Base-by-base conservation (phyloP, 371 early-diverging fungal genomes). In the Synchytrium microbalum region DNA sequence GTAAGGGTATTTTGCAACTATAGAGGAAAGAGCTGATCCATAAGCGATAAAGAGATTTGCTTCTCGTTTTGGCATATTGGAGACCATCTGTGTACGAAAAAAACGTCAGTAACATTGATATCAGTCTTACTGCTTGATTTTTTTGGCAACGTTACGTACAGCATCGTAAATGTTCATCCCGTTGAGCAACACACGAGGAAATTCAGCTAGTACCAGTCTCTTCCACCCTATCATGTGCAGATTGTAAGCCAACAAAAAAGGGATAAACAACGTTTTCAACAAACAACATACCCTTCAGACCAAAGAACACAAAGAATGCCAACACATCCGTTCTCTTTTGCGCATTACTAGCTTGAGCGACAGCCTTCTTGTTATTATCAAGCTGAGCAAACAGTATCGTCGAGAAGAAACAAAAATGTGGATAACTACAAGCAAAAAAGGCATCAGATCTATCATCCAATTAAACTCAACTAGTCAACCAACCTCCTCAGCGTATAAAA, bases 221-320 rank as follows among this genome's bases (percentile, higher is more conserved):
- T 88, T 89, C 88, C 89, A 89, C 57, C 84, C 85, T 57, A 14
- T 24, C 16, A 57, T 57, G 14, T 24, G 14, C 14, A 19, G 16
- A 57, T 57, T 57, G 23, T 14, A 51, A 51, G 51, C 14, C 23
- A 24, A 23, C 30, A 14, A 14, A 29, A 13, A 23, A 14, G 13
- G 13, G 58, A 14, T 14, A 29, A 24, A 57, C 14, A 16, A 24
- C 14, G 23, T 19, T 57, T 57, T 14, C 14, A 13, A 14, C 14
- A 14, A 23, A 57, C 23, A 14, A 57, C 25, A 14, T 29, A 57
- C 58, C 58, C 76, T 87, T 86, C 31, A 88, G 72, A 3, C 82
- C 78, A 66, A 86, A 88, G 67, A 87, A 88, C 8, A 88, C 86
- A 75, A 84, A 88, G 65, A 87, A 86, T 26, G 88, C 87, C 5